phyloP scores from a whole-genome alignment of 148 eudicot genomes.

The Rhododendron simsii region DNA sequence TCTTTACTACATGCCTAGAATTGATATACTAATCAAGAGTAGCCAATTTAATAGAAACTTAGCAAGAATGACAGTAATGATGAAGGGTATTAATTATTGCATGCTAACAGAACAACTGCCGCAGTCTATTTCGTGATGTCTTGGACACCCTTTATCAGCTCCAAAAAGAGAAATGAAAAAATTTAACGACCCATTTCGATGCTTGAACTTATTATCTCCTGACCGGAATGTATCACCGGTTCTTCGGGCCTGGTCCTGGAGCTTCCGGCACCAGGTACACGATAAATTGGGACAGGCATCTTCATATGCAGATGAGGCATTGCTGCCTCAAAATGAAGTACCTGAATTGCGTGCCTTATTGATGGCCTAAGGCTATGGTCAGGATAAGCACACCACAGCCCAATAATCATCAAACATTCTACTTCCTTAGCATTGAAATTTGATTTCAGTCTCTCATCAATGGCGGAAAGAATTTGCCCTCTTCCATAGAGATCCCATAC shows the following conservation, averaged over 20 bases:
- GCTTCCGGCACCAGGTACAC: not conserved
- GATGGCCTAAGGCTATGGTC: slow-evolving; percentile 40
- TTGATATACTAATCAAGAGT: not conserved
- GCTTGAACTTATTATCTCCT: not conserved
- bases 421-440: slow-evolving; percentile 29
- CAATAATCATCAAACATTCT: slow-evolving; percentile 42
- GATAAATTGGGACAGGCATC: slow-evolving; percentile 25
- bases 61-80: not conserved
- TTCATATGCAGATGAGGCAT: slow-evolving; percentile 24
- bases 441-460: slow-evolving; percentile 26
- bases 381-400: slow-evolving; percentile 62
- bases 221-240: not conserved
- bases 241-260: not conserved
- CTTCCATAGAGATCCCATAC: slow-evolving; percentile 23
- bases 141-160: not conserved
- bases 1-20: not conserved
- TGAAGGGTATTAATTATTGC: not conserved
- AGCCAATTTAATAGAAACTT: not conserved
- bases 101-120: not conserved
- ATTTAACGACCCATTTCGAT: not conserved
- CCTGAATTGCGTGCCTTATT: slow-evolving; percentile 40
- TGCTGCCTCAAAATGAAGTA: slow-evolving; percentile 38
- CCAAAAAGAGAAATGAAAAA: not conserved
- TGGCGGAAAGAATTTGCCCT: slow-evolving; percentile 26
- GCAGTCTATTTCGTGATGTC: not conserved